These are phyloP conservation scores for Cytospora piceicola DNA, from an alignment of 2,329 filamentous ascomycete genomes.

Conservation along the genomic window DNA sequence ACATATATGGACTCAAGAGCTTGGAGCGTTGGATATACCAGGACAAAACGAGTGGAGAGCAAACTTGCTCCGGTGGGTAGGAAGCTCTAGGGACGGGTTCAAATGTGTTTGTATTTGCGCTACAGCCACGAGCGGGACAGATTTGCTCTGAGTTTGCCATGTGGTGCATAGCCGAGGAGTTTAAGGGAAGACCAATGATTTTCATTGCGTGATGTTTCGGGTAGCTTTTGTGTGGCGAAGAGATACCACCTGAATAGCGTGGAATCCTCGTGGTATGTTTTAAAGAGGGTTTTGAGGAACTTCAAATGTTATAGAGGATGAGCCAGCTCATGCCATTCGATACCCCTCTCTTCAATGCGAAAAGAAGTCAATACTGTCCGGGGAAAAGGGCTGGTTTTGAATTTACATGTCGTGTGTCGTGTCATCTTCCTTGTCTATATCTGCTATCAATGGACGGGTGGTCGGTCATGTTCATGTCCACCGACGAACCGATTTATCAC, in stretches of 20 bases:
- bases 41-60: not conserved
- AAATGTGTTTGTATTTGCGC: not conserved
- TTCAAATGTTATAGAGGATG: not conserved
- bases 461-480: too few relatives aligned
- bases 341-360: not conserved
- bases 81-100: too few relatives aligned
- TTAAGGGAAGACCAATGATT: not conserved
- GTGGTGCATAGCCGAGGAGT: conserved; percentile 3
- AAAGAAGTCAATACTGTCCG: not conserved
- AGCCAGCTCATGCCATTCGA: not conserved
- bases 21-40: not conserved
- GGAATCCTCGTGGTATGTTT: not conserved
- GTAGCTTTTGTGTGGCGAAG: too few relatives aligned
- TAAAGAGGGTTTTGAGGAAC: not conserved
- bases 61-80: not conserved
- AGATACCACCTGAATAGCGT: not conserved
- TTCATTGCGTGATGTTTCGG: not conserved
- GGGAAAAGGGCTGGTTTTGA: not conserved
- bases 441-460: too few relatives aligned
- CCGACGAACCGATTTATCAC: too few relatives aligned
- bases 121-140: not conserved
- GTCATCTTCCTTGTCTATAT: too few relatives aligned
- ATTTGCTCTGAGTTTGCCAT: not conserved
- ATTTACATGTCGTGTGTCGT: conserved; percentile 13
- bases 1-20: not conserved